These are phyloP conservation scores for Epichloe gansuensis DNA, from an alignment of 2,329 filamentous ascomycete genomes.

Conservation along the genomic window DNA sequence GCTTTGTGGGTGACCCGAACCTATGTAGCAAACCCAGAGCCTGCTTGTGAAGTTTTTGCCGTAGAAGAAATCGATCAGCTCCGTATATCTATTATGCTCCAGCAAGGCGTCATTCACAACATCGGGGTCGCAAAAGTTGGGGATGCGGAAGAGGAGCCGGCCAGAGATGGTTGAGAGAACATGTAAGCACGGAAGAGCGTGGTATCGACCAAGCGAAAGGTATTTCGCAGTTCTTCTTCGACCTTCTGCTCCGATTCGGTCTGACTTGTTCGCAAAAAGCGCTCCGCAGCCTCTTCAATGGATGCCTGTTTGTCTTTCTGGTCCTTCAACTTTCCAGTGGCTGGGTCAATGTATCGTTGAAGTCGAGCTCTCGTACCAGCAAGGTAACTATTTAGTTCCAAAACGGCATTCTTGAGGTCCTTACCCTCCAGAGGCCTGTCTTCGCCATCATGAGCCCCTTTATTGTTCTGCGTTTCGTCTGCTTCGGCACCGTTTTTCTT, in stretches of 20 bases:
- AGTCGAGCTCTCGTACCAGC: conserved; percentile 66
- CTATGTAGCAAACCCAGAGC: conserved; percentile 71
- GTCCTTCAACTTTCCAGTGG: conserved; percentile 48
- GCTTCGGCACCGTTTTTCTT: conserved; percentile 39
- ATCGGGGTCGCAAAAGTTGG: conserved; percentile 93
- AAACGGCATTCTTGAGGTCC: conserved; percentile 69
- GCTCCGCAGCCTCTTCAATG: conserved; percentile 40
- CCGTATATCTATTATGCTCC: conserved; percentile 78
- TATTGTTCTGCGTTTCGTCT: conserved; percentile 43
- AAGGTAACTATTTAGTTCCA: conserved; percentile 76
- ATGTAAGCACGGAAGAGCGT: conserved; percentile 92
- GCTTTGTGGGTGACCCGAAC: conserved; percentile 54
- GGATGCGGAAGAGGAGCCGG: conserved; percentile 86
- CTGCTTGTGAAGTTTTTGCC: conserved; percentile 83
- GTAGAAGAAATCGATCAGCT: conserved; percentile 94
- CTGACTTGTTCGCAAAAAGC: conserved; percentile 36
- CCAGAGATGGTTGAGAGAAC: conserved; percentile 76
- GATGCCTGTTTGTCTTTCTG: conserved; percentile 30
- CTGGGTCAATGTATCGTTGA: conserved; percentile 49
- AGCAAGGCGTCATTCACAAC: conserved; percentile 90
- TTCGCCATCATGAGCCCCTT: conserved; percentile 26
- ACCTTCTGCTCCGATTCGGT: conserved; percentile 47
- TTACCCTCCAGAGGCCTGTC: conserved; percentile 59
- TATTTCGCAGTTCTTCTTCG: conserved; percentile 58
- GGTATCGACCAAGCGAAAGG: conserved; percentile 81